Evolutionary conservation across 805 yeast genomes (phyloP), one percentile per base, ranked within the genome.

Genomic region (Wilhelminamyces savonicus): DNA sequence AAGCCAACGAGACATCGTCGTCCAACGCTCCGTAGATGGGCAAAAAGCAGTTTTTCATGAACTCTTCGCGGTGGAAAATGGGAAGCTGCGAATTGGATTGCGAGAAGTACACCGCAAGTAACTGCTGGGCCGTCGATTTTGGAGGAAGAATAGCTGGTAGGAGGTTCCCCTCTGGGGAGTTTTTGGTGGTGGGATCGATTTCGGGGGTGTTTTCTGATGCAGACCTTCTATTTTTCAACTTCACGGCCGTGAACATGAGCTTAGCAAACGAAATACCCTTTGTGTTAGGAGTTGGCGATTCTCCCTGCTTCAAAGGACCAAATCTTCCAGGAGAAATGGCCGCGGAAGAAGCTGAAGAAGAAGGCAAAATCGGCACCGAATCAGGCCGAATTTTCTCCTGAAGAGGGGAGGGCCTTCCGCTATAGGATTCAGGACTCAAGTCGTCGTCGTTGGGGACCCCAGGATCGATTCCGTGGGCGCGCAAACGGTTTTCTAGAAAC

Each of bases 71-170:
- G 50, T 88, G 95, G 27, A 87, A 56, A 4, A 88, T 67, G 0
- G 97, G 96, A 16, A 84, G 53, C 51, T 86, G 95, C 2, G 94
- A 66, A 49, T 88, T 87, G 11, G 88, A 74, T 44, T 82, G 87
- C 13, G 82, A 74, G 48, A 88, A 88, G 50, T 71, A 86, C 2
- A 74, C 62, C 21, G 75, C 67, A 7, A 86, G 46, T 25, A 82
- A 67, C 29, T 66, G 62, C 44, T 81, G 76, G 0, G 96, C 95
- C 19, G 76, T 70, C 14, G 65, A 59, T 43, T 83, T 84, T 1
- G 82, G 69, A 2, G 94, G 92, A 14, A 88, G 58, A 8, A 70
- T 47, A 0, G 79, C 76, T 1, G 75, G 68, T 11, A 47, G 42
- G 4, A 46, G 29, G 11, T 41, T 43, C 2, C 50, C 41, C 13